Evolutionary conservation across 208 protist genomes (phyloP).

Genomic region (Acanthamoeba divionensis): DNA sequence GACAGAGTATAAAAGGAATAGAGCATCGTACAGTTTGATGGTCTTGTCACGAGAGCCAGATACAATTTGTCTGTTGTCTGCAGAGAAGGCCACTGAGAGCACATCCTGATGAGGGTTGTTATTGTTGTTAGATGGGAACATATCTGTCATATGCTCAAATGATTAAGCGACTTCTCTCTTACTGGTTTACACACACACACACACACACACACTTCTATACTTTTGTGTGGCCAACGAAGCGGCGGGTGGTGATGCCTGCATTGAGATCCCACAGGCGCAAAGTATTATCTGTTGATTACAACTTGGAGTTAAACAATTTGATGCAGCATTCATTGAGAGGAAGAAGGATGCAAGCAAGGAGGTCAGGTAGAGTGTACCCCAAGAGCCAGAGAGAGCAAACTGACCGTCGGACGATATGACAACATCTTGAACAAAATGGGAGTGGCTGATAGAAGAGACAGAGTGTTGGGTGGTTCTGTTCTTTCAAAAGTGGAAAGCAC

Average conservation of each 20-base stretch:
- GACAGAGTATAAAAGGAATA: neutral
- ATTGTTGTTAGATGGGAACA: too few relatives aligned
- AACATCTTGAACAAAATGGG: conserved; percentile 94
- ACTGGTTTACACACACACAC: too few relatives aligned
- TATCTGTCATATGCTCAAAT: too few relatives aligned
- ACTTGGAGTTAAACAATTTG: too few relatives aligned
- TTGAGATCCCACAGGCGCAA: conserved; percentile 98
- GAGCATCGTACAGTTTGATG: conserved; percentile 86
- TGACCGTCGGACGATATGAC: conserved; percentile 96
- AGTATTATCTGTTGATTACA: too few relatives aligned
- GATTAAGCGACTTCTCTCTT: too few relatives aligned
- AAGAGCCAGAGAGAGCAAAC: conserved; percentile 97
- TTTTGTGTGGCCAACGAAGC: conserved; percentile 96
- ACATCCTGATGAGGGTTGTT: conserved; percentile 85
- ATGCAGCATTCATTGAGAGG: too few relatives aligned
- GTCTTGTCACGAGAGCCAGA: conserved; percentile 97
- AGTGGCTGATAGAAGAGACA: too few relatives aligned
- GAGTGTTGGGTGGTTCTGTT: too few relatives aligned
- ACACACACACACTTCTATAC: neutral
- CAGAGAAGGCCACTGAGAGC: conserved; percentile 96
- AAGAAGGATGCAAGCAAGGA: too few relatives aligned
- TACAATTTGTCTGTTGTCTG: conserved; percentile 98
- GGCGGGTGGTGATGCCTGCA: conserved; percentile 87
- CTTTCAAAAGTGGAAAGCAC: too few relatives aligned
- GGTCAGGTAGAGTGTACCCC: too few relatives aligned